These are phyloP conservation scores for Rhodotorula kratochvilovae DNA, from an alignment of 768 basidiomycete species.

Conservation along the genomic window DNA sequence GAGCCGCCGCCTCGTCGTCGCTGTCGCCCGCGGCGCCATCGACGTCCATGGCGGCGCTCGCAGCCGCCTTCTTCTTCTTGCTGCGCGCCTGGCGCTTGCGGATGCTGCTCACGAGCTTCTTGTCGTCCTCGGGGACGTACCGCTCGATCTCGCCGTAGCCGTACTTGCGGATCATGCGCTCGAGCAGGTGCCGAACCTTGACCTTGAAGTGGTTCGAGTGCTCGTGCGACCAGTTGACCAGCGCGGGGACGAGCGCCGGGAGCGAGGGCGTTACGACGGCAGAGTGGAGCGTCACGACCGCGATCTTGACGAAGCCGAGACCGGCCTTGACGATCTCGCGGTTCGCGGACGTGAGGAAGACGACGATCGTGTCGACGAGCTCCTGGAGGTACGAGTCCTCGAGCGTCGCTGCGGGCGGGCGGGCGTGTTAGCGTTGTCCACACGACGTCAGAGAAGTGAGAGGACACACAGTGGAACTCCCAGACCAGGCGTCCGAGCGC, in stretches of 20 bases:
- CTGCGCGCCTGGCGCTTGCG: slow-evolving; percentile 91
- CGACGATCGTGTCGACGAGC: slow-evolving; percentile 74
- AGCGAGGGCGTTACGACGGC: slow-evolving; percentile 74
- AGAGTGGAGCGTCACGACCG: slow-evolving; percentile 73
- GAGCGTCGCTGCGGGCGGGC: slow-evolving; percentile 45
- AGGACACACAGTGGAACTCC: slow-evolving; percentile 80
- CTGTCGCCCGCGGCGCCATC: slow-evolving; percentile 55
- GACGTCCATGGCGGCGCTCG: slow-evolving; percentile 53
- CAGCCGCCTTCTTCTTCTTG: slow-evolving; percentile 73
- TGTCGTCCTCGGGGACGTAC: slow-evolving; percentile 71
- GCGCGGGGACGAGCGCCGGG: slow-evolving; percentile 68
- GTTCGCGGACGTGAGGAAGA: slow-evolving; percentile 83
- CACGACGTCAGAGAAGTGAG: too few species aligned
- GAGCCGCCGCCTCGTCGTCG: slow-evolving; percentile 51
- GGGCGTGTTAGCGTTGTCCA: too few species aligned
- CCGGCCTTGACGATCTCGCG: slow-evolving; percentile 97
- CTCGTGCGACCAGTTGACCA: slow-evolving; percentile 89
- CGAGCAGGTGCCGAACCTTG: slow-evolving; percentile 94
- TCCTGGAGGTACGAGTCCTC: slow-evolving; percentile 68
- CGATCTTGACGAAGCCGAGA: slow-evolving; percentile 89
- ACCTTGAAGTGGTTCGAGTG: slow-evolving; percentile 98
- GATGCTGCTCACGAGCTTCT: slow-evolving; percentile 87
- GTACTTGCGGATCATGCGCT: slow-evolving; percentile 86
- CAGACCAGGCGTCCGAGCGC: slow-evolving; percentile 89
- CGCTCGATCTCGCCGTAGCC: slow-evolving; percentile 70